Conservation (phyloP, 2,329 filamentous ascomycete species). For the Zasmidium angulare region DNA sequence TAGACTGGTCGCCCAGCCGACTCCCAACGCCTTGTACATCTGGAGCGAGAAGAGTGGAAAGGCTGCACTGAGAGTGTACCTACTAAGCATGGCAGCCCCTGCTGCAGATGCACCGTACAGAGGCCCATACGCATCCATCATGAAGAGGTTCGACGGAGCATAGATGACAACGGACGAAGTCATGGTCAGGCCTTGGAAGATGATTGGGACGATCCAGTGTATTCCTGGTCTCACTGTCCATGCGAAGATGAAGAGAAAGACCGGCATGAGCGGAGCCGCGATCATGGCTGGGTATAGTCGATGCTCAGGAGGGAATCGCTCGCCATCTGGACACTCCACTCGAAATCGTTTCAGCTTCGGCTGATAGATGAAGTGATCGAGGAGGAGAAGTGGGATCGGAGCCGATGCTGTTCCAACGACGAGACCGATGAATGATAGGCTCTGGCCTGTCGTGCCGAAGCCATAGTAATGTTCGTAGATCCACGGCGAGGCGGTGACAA, state of each 20-base stretch:
- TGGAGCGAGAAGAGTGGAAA: conserved; percentile 41
- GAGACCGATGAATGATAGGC: conserved; percentile 37
- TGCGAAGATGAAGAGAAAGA: conserved; percentile 37
- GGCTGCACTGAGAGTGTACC: conserved; percentile 37
- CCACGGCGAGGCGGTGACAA: conserved; percentile 41
- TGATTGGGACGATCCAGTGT: conserved; percentile 42
- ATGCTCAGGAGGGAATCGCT: conserved; percentile 31
- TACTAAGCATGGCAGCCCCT: conserved; percentile 31
- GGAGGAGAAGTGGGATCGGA: conserved; percentile 25
- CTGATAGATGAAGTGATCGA: conserved; percentile 31
- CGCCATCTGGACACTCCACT: conserved; percentile 1
- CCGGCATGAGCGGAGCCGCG: conserved; percentile 32
- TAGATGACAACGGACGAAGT: conserved; percentile 31
- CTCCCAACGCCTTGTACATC: conserved; percentile 42
- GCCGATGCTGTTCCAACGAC: conserved; percentile 25
- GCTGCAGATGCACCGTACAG: conserved; percentile 40
- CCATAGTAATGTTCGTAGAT: conserved; percentile 33
- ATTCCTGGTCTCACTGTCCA: conserved; percentile 34
- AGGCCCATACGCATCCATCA: conserved; percentile 43
- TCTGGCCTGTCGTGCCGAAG: conserved; percentile 30
- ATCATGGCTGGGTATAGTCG: conserved; percentile 37
- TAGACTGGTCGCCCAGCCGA: conserved; percentile 43
- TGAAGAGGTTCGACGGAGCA: conserved; percentile 39
- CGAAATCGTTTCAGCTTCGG: conserved; percentile 19
- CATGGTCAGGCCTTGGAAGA: conserved; percentile 30